Evolutionary conservation across 169 alveolate genomes (phyloP).

Genomic region (Eimeria maxima): DNA sequence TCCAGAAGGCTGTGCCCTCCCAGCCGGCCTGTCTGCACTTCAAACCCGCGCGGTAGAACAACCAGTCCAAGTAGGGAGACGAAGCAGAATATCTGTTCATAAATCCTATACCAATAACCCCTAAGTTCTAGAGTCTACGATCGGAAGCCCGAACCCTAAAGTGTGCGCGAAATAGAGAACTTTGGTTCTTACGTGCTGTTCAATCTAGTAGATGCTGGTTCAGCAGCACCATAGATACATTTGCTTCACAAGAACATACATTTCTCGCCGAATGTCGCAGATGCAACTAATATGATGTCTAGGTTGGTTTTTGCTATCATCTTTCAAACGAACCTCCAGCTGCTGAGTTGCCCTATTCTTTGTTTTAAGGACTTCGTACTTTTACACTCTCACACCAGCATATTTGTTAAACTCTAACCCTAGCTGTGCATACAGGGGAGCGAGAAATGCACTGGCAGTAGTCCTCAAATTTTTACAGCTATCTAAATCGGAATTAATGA

Average conservation of each 20-base stretch:
- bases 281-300: background rate
- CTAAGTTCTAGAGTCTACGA: background rate
- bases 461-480: too few species aligned
- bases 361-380: background rate
- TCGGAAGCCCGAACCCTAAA: too few species aligned
- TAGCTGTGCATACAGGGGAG: too few species aligned
- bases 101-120: background rate
- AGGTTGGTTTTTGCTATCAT: background rate
- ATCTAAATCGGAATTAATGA: too few species aligned
- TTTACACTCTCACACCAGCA: background rate
- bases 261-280: background rate
- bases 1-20: slow-evolving; percentile 9
- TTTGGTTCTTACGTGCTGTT: background rate
- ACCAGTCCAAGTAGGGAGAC: slow-evolving; percentile 24
- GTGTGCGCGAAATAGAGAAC: background rate
- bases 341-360: background rate
- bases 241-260: too few species aligned
- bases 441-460: too few species aligned
- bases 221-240: background rate
- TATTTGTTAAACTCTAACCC: too few species aligned
- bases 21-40: slow-evolving; percentile 47
- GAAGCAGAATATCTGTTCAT: background rate
- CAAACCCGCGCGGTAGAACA: slow-evolving; percentile 47
- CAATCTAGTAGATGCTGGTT: background rate
- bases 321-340: background rate